Conservation (phyloP, 805 yeast species). For the Brettanomyces nanus region DNA sequence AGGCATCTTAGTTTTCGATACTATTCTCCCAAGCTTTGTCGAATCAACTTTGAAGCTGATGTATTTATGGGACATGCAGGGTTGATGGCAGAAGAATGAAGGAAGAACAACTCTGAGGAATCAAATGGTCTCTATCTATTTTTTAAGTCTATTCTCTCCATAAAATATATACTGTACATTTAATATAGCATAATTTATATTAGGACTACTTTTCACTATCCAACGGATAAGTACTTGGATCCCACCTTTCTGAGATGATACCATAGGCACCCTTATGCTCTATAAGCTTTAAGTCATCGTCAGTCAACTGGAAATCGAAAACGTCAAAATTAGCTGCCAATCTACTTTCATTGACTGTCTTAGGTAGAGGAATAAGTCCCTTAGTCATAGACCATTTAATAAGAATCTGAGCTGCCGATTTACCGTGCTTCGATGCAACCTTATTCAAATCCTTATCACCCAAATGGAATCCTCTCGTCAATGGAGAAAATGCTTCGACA, state of each 20-base stretch:
- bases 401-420: conserved; percentile 48
- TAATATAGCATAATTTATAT: too few species aligned
- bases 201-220: conserved; percentile 4
- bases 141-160: too few species aligned
- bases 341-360: conserved; percentile 25
- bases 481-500: conserved; percentile 56
- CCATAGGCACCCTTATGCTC: conserved; percentile 27
- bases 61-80: too few species aligned
- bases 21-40: background rate
- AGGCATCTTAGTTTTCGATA: background rate
- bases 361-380: conserved; percentile 40
- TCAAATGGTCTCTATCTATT: too few species aligned
- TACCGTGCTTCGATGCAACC: conserved; percentile 39
- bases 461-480: conserved; percentile 44
- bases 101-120: too few species aligned
- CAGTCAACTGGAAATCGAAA: conserved; percentile 31
- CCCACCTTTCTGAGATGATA: conserved; percentile 6
- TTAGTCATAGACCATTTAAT: conserved; percentile 60
- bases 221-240: conserved; percentile 7
- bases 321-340: conserved; percentile 32
- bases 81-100: too few species aligned
- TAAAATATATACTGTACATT: too few species aligned
- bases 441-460: conserved; percentile 32
- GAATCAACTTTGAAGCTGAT: background rate
- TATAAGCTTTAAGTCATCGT: conserved; percentile 27